Percentiles rank a stretch among this genome's conserved stretches.
Conservation (phyloP, 257 asterid genomes). For the Scutellaria minor region DNA sequence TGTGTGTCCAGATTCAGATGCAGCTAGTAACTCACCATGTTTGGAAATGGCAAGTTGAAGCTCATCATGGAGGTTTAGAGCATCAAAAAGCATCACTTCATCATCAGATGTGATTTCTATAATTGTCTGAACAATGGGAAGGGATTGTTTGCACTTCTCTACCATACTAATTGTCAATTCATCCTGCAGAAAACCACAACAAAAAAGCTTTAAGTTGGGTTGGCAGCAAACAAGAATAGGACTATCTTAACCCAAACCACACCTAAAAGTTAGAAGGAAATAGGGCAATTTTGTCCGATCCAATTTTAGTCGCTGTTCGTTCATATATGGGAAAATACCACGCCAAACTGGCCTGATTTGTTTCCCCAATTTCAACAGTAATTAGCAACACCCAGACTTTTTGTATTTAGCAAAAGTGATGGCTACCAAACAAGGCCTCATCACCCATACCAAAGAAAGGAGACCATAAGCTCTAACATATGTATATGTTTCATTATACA, state of each 20-base stretch:
- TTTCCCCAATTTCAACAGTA: too few species aligned
- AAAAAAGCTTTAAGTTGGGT: not conserved
- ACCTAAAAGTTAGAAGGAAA: too few species aligned
- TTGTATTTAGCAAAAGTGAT: too few species aligned
- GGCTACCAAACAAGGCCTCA: too few species aligned
- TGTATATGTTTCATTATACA: not conserved
- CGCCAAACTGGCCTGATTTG: too few species aligned
- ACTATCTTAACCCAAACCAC: too few species aligned
- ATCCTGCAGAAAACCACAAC: conserved; percentile 53
- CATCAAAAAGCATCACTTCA: conserved; percentile 85
- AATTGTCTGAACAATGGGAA: conserved; percentile 66
- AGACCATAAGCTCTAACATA: not conserved
- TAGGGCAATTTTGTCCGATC: too few species aligned
- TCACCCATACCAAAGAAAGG: too few species aligned
- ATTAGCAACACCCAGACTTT: too few species aligned
- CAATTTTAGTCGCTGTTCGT: too few species aligned
- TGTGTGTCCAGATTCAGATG: conserved; percentile 45
- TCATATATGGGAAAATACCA: too few species aligned
- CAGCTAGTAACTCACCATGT: conserved; percentile 60
- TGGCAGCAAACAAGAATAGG: too few species aligned
- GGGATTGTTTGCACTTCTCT: conserved; percentile 77
- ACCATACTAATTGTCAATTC: conserved; percentile 73
- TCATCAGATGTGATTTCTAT: conserved; percentile 79
- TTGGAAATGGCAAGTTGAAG: conserved; percentile 65
- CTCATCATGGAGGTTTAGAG: conserved; percentile 86